These are phyloP conservation scores for Boechera stricta DNA, from an alignment of 345 rosid species.

Conservation along the genomic window DNA sequence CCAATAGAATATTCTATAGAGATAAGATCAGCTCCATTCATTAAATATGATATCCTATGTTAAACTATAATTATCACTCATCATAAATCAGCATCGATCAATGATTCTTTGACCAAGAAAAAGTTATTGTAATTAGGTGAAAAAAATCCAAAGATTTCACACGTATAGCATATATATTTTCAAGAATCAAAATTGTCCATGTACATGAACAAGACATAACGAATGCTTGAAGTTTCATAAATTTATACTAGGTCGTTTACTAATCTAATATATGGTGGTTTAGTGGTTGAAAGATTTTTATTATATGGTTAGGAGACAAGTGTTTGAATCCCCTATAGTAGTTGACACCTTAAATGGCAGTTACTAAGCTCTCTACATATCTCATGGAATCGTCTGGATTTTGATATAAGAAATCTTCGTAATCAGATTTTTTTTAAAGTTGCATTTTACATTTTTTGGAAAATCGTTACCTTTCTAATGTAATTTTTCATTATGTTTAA, in stretches of 20 bases:
- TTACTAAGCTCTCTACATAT: too few relatives aligned
- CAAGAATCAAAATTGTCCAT: constrained; percentile 4
- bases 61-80: constrained; percentile 26
- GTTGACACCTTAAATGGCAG: not conserved
- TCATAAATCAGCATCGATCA: constrained; percentile 35
- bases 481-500: too few relatives aligned
- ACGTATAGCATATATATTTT: not conserved
- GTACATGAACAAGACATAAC: not conserved
- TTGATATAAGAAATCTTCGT: too few relatives aligned
- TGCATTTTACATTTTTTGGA: too few relatives aligned
- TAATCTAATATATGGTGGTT: not conserved
- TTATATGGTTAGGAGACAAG: not conserved
- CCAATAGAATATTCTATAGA: constrained; percentile 38
- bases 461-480: too few relatives aligned
- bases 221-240: not conserved
- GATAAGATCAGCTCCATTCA: constrained; percentile 37
- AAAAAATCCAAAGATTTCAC: constrained; percentile 24
- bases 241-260: not conserved
- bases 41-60: constrained; percentile 33
- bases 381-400: too few relatives aligned
- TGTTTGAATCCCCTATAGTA: not conserved
- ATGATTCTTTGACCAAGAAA: constrained; percentile 36
- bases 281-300: not conserved
- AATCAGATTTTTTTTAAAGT: too few relatives aligned
- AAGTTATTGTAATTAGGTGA: constrained; percentile 7